Percentiles rank a stretch among this genome's conserved stretches.
These are phyloP conservation scores for Chaetomium strumarium DNA, from an alignment of 2,329 filamentous ascomycete species.

Conservation along the genomic window DNA sequence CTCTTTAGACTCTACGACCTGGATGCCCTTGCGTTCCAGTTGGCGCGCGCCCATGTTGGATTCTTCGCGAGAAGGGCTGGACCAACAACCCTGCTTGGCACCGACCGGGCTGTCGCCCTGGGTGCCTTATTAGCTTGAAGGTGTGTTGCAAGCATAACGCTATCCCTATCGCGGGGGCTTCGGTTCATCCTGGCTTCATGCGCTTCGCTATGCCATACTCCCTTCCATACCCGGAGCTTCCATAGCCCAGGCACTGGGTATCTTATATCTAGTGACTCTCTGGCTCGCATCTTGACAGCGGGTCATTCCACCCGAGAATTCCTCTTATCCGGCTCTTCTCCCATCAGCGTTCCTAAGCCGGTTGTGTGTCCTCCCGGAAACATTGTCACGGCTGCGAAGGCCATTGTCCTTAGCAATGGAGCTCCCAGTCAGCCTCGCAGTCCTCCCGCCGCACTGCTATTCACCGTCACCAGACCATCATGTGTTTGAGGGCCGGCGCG, in stretches of 20 bases:
- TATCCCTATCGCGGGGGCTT: constrained; percentile 16
- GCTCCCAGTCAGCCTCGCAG: constrained; percentile 34
- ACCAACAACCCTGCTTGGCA: constrained; percentile 16
- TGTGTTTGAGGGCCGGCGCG: constrained; percentile 40
- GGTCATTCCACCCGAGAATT: constrained; percentile 24
- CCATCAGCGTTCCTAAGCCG: constrained; percentile 15
- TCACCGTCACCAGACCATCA: constrained; percentile 42
- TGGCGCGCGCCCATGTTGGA: constrained; percentile 14
- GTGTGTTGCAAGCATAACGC: constrained; percentile 13
- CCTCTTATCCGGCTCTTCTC: constrained; percentile 13
- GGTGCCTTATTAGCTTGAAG: not conserved
- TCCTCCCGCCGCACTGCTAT: constrained; percentile 47
- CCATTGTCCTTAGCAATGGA: constrained; percentile 31
- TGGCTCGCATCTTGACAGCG: constrained; percentile 23
- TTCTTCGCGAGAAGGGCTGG: constrained; percentile 5
- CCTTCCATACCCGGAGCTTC: constrained; percentile 14
- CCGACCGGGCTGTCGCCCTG: constrained; percentile 13
- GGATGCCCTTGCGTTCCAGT: constrained; percentile 26
- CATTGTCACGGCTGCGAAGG: constrained; percentile 4
- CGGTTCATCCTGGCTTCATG: constrained; percentile 13
- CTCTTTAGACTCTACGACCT: constrained; percentile 8
- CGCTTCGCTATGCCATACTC: constrained; percentile 8
- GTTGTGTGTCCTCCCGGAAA: constrained; percentile 7
- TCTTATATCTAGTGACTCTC: constrained; percentile 24
- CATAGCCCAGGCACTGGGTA: constrained; percentile 12